Percentiles rank a stretch among this genome's conserved stretches.
Evolutionary conservation across 2,329 filamentous ascomycete species (phyloP).

Genomic region (Calonectria multiphialidica): DNA sequence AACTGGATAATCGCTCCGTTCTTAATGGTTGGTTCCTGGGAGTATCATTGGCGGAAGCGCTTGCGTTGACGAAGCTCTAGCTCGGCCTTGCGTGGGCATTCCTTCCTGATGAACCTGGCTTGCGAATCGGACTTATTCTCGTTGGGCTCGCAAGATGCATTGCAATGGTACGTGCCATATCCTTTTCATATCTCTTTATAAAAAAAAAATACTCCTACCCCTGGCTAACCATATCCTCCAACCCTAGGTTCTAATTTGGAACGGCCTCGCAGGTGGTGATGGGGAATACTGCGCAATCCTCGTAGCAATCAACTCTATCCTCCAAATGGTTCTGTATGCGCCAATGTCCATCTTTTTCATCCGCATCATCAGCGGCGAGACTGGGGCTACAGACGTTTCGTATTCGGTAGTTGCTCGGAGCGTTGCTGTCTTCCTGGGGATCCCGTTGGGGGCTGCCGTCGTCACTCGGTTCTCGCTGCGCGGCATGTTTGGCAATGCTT

Average conservation of each 20-base stretch:
- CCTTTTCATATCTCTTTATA: constrained; percentile 23
- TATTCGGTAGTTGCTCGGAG: constrained; percentile 82
- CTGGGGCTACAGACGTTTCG: constrained; percentile 52
- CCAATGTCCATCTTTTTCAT: constrained; percentile 79
- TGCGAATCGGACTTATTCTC: constrained; percentile 79
- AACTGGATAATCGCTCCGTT: constrained; percentile 90
- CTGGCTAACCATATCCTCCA: background rate
- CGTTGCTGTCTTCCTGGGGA: constrained; percentile 87
- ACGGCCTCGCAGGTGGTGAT: constrained; percentile 75
- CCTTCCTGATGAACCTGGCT: constrained; percentile 67
- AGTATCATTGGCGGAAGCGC: too few relatives aligned
- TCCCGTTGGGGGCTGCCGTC: constrained; percentile 84
- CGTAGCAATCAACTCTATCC: constrained; percentile 79
- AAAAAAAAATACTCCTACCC: background rate
- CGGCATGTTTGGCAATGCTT: constrained; percentile 62
- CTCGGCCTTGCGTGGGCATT: constrained; percentile 77
- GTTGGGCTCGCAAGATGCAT: constrained; percentile 90
- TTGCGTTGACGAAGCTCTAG: constrained; percentile 51
- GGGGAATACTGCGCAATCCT: constrained; percentile 86
- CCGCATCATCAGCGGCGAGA: constrained; percentile 70
- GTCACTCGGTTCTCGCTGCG: constrained; percentile 77
- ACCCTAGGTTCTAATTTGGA: constrained; percentile 75
- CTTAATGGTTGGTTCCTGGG: constrained; percentile 73
- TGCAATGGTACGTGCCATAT: constrained; percentile 75
- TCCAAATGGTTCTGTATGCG: constrained; percentile 81